Evolutionary conservation across 495 filamentous ascomycete genomes (phyloP), one percentile per base, ranked within the genome.

Genomic region (Neurospora sp.): DNA sequence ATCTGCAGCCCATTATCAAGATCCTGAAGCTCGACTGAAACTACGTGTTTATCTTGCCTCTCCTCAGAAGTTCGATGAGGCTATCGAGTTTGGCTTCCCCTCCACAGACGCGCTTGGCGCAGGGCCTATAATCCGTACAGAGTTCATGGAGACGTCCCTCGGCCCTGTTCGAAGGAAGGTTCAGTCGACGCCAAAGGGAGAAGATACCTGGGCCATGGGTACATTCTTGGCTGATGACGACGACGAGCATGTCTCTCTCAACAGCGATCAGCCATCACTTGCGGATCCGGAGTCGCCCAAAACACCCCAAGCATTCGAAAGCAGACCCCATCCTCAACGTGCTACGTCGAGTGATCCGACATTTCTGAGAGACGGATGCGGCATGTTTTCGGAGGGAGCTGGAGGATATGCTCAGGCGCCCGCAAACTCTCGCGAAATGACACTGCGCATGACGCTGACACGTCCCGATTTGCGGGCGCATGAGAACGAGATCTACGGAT

Each of bases 41-140:
- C 83, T 98, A 14, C 90, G 93, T 4, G 90, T 94, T n/a, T 97
- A 94, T 75, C 86, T 97, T 4, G 92, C 92, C 20, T 98, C 95
- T 2, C 92, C 94, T 10, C 93, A 97, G 75, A 97, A 97, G 79
- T 97, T 98, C 73, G 96, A 98, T 77, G 94, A 98, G 83, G 94
- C 93, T 2, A 88, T 97, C 71, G 93, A 96, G 78, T 97, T 96
- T 82, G 94, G 95, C 5, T 97, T 98, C 75, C 94, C 94, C 0
- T 90, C 92, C 20, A 87, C 82, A 39, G 82, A 86, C 44, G 78
- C 78, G 3, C 73, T 82, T 35, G 78, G 80, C 0, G 78, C 74
- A 38, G 74, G 70, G 23, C 72, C 78, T n/a, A 70, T 71, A 3
- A 48, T 73, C n/a, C 48, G 41, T 54, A 73, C 71, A 0, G 74